phyloP scores from a whole-genome alignment of 139 green algal species.

The Desmodesmus armatus region DNA sequence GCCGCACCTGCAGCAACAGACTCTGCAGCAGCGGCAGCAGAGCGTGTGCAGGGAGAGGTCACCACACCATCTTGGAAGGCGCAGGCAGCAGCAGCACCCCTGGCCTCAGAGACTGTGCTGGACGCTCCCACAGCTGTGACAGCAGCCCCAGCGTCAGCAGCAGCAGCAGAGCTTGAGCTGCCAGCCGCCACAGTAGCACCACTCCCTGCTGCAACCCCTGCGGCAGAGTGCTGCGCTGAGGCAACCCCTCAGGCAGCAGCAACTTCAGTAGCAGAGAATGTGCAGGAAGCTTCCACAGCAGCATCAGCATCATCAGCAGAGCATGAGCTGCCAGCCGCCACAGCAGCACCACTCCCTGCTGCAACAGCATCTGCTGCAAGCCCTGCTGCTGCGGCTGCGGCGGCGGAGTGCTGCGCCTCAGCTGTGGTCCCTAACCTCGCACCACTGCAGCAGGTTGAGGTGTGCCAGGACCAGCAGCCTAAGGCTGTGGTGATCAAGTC shows the following conservation, averaged over 20 bases:
- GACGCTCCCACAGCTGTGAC: neutral
- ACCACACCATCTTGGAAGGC: no score
- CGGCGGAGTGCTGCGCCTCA: no score
- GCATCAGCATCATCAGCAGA: neutral
- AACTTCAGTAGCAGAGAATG: neutral
- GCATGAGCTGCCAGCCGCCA: neutral
- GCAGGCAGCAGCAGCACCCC: neutral
- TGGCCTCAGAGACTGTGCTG: neutral
- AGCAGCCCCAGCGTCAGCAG: neutral
- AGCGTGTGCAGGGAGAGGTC: no score
- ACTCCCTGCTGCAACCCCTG: neutral
- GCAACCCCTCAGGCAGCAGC: neutral
- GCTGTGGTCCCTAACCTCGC: no score
- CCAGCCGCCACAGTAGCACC: neutral
- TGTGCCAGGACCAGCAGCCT: no score
- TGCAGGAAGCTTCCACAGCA: neutral
- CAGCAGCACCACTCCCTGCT: neutral
- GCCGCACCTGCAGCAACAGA: no score
- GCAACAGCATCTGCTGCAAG: neutral
- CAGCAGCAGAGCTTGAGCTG: conserved; percentile 8
- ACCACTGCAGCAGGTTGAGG: no score
- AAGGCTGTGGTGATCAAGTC: no score
- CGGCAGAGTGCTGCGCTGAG: neutral
- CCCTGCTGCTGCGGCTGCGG: neutral
- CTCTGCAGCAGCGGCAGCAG: no score